These are phyloP conservation scores for Ascochyta clinopodiicola DNA, from an alignment of 2,329 filamentous ascomycete genomes.

Conservation along the genomic window DNA sequence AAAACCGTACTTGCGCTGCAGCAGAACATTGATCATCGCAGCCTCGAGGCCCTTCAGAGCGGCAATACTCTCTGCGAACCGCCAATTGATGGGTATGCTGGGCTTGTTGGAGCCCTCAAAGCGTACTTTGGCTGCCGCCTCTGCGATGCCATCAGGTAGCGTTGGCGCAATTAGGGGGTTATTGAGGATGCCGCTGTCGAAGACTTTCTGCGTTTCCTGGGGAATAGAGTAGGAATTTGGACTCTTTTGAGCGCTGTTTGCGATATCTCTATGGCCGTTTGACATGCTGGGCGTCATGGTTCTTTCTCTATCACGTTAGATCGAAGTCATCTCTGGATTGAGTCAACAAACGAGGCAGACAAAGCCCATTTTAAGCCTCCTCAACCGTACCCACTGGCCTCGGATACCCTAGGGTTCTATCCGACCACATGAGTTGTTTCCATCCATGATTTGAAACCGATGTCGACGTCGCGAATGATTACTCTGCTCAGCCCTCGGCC, in stretches of 20 bases:
- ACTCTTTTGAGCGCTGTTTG: slow-evolving; percentile 9
- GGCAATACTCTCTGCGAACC: slow-evolving; percentile 62
- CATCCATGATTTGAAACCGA: neutral
- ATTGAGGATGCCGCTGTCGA: slow-evolving; percentile 51
- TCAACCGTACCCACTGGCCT: neutral
- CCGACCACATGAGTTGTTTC: too few relatives aligned
- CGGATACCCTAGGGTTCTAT: neutral
- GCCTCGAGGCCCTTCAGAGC: slow-evolving; percentile 59
- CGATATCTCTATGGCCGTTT: slow-evolving; percentile 1
- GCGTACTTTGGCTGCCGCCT: slow-evolving; percentile 45
- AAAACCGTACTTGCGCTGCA: slow-evolving; percentile 55
- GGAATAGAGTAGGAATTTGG: slow-evolving; percentile 36
- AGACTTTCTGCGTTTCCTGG: slow-evolving; percentile 30
- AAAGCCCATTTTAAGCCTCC: neutral
- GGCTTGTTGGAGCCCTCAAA: slow-evolving; percentile 55
- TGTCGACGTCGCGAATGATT: slow-evolving; percentile 4
- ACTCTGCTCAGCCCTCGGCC: slow-evolving; percentile 23
- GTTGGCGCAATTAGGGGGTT: slow-evolving; percentile 51
- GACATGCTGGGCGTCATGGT: slow-evolving; percentile 8
- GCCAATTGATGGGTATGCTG: slow-evolving; percentile 62
- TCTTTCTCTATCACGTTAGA: neutral
- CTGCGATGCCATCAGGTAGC: slow-evolving; percentile 46
- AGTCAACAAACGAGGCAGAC: neutral
- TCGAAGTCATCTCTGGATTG: too few relatives aligned
- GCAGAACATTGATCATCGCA: slow-evolving; percentile 53